These are phyloP conservation scores for Hibiscus trionum DNA, from an alignment of 345 rosid species.

Conservation along the genomic window DNA sequence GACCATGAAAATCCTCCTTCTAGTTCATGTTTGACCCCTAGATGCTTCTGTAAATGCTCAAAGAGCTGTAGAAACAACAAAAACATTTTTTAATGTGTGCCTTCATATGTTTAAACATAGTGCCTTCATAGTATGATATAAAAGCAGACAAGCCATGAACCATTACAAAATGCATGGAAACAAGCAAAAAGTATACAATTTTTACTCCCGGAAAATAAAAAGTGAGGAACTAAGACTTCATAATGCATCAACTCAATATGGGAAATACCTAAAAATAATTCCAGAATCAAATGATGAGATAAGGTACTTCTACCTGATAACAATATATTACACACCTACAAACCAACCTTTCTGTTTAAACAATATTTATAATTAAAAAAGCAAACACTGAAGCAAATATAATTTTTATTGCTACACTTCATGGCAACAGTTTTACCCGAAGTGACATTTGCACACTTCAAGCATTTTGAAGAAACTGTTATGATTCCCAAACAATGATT, in stretches of 20 bases:
- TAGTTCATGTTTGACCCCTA: slow-evolving; percentile 74
- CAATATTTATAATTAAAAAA: neutral
- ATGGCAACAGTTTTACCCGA: neutral
- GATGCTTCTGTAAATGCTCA: slow-evolving; percentile 57
- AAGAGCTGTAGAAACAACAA: slow-evolving; percentile 48
- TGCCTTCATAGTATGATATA: neutral
- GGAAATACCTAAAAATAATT: neutral
- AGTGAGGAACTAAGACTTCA: neutral
- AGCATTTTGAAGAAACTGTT: neutral
- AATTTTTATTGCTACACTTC: neutral
- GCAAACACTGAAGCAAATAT: neutral
- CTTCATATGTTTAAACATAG: neutral
- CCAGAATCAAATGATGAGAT: neutral
- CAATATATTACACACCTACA: neutral
- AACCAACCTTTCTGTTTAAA: neutral
- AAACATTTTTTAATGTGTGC: neutral
- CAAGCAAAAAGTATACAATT: neutral
- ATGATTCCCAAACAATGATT: neutral
- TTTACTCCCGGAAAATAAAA: neutral
- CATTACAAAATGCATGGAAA: neutral
- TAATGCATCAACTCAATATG: neutral
- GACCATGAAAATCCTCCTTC: slow-evolving; percentile 88
- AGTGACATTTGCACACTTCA: neutral
- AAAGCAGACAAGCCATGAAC: neutral
- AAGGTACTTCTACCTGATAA: neutral